Evolutionary conservation across 768 basidiomycete species (phyloP).

Genomic region (Boletus barrowsii): DNA sequence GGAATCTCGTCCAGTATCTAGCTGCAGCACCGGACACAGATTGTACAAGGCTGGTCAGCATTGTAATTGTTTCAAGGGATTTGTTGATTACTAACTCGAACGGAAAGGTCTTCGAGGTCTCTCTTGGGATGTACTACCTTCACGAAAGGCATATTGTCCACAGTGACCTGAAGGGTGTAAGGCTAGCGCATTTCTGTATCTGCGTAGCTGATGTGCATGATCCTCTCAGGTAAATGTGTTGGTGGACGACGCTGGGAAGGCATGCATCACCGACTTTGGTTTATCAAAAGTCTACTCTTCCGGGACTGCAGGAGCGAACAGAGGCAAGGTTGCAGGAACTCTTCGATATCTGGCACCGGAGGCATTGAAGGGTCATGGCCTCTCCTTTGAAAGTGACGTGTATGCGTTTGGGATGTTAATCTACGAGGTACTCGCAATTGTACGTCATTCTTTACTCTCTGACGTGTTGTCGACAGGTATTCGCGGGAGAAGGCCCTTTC

Average conservation of each 20-base stretch:
- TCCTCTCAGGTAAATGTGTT: slow-evolving; percentile 30
- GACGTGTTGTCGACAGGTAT: slow-evolving; percentile 2
- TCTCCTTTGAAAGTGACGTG: slow-evolving; percentile 25
- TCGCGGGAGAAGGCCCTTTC: slow-evolving; percentile 9
- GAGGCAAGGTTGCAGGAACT: slow-evolving; percentile 22
- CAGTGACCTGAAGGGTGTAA: slow-evolving; percentile 30
- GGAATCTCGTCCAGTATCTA: slow-evolving; percentile 7
- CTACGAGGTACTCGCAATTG: slow-evolving; percentile 19
- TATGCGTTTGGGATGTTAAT: slow-evolving; percentile 33
- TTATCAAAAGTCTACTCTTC: slow-evolving; percentile 25
- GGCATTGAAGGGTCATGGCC: slow-evolving; percentile 8
- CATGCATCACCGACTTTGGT: slow-evolving; percentile 34
- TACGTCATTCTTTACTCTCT: background rate
- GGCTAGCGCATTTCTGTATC: background rate
- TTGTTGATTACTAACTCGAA: background rate
- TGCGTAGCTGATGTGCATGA: background rate
- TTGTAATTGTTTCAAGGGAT: too few relatives aligned
- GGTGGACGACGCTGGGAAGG: slow-evolving; percentile 30
- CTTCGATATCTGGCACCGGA: slow-evolving; percentile 34
- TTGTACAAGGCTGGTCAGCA: background rate
- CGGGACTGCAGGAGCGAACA: slow-evolving; percentile 14
- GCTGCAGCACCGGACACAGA: background rate
- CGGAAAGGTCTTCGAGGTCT: slow-evolving; percentile 11
- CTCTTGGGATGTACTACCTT: slow-evolving; percentile 15
- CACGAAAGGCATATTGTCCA: slow-evolving; percentile 21